phyloP scores from a whole-genome alignment of 768 basidiomycete species.

The Imleria badia region DNA sequence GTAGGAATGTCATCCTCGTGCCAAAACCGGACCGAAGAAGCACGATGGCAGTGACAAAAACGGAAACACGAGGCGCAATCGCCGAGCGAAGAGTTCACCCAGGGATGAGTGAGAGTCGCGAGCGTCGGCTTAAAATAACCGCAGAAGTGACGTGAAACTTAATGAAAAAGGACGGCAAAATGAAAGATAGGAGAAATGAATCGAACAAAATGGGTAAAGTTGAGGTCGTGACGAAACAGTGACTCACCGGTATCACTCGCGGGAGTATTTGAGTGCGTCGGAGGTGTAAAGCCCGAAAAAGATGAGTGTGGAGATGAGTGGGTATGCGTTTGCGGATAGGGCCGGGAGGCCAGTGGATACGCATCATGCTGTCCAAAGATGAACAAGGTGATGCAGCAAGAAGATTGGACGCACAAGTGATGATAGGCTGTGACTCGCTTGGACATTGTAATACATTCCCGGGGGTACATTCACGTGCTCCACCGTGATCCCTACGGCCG shows the following conservation, averaged over 20 bases:
- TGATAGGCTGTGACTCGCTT: constrained; percentile 18
- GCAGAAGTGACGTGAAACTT: background rate
- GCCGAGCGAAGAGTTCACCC: background rate
- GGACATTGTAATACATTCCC: constrained; percentile 13
- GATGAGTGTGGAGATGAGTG: constrained; percentile 21
- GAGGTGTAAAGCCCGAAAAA: constrained; percentile 22
- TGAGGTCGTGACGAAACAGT: background rate
- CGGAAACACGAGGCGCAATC: background rate
- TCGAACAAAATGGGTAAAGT: background rate
- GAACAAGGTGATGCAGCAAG: background rate
- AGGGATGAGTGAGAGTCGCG: background rate
- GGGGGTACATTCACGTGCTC: constrained; percentile 13
- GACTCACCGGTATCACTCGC: constrained; percentile 29
- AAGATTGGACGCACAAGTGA: constrained; percentile 23
- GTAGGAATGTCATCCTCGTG: background rate
- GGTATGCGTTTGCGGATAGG: constrained; percentile 8
- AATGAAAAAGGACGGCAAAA: background rate
- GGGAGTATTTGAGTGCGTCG: constrained; percentile 27
- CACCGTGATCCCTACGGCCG: constrained; percentile 17
- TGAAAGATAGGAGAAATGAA: background rate
- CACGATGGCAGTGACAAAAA: background rate
- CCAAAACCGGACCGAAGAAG: background rate
- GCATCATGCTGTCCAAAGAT: constrained; percentile 15
- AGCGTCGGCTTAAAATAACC: background rate
- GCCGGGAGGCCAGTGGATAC: background rate